phyloP scores from a whole-genome alignment of 257 asterid species.

The Cordia subcordata region DNA sequence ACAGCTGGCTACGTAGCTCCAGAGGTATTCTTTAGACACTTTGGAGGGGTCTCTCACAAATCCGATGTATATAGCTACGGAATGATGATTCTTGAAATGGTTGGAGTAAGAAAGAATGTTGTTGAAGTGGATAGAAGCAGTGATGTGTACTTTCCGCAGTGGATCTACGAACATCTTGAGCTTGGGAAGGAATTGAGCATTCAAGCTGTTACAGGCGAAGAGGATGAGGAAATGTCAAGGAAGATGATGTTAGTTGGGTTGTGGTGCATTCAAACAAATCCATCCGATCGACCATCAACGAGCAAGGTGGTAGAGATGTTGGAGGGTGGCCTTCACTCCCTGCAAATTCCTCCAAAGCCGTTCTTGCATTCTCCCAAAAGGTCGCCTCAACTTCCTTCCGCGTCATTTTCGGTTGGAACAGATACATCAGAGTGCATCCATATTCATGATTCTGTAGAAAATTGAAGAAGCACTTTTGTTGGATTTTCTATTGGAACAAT shows the following conservation, averaged over 20 bases:
- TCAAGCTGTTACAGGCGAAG: constrained; percentile 18
- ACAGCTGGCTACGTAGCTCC: constrained; percentile 72
- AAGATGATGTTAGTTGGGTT: constrained; percentile 56
- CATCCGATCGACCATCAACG: constrained; percentile 55
- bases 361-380: constrained; percentile 15
- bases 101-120: constrained; percentile 33
- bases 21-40: constrained; percentile 51
- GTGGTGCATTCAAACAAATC: constrained; percentile 65
- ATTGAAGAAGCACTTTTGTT: too few species aligned
- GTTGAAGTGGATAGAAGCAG: constrained; percentile 20
- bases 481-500: too few species aligned
- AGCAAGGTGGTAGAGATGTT: constrained; percentile 58
- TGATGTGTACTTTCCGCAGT: constrained; percentile 38
- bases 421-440: too few species aligned
- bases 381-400: constrained; percentile 8
- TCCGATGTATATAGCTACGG: constrained; percentile 75
- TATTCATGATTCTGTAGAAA: too few species aligned
- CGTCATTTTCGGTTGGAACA: too few species aligned
- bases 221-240: constrained; percentile 36
- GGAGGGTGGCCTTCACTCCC: constrained; percentile 37
- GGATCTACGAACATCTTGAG: constrained; percentile 40
- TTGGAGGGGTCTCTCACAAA: constrained; percentile 56
- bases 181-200: constrained; percentile 18
- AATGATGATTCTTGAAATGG: constrained; percentile 68
- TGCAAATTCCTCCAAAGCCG: constrained; percentile 59